Percentiles rank a stretch among this genome's conserved stretches.
phyloP scores from a whole-genome alignment of 2,329 filamentous ascomycete species.

The Alternaria viburni region DNA sequence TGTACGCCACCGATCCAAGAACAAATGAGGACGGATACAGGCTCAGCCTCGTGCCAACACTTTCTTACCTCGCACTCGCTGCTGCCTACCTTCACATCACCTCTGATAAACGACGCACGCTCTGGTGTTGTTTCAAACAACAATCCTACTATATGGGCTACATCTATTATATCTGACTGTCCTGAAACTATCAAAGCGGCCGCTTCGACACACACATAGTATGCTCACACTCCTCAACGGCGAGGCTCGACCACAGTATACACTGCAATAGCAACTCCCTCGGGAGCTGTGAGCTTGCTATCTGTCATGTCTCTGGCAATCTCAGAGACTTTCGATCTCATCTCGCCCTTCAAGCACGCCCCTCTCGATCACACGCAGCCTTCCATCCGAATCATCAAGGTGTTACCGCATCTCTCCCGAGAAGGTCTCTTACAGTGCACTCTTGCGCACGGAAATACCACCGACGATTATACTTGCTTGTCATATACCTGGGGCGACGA shows the following conservation, averaged over 20 bases:
- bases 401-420: accelerated
- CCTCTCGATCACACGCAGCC: neutral
- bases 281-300: too few relatives aligned
- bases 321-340: accelerated
- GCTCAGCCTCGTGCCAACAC: neutral
- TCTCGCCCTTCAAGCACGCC: neutral
- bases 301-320: neutral
- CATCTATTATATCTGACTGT: too few relatives aligned
- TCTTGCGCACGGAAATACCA: neutral
- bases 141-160: neutral
- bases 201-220: too few relatives aligned
- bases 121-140: too few relatives aligned
- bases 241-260: too few relatives aligned
- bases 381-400: neutral
- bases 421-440: neutral
- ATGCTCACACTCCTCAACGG: too few relatives aligned
- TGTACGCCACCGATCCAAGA: neutral
- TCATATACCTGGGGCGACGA: neutral
- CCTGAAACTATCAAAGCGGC: too few relatives aligned
- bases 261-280: too few relatives aligned
- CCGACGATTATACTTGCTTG: neutral
- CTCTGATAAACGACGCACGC: neutral
- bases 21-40: neutral
- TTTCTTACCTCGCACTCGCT: neutral
- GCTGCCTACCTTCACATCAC: neutral